Base-by-base conservation (phyloP, 352 stramenopile genomes). In the Pythium apleroticum region DNA sequence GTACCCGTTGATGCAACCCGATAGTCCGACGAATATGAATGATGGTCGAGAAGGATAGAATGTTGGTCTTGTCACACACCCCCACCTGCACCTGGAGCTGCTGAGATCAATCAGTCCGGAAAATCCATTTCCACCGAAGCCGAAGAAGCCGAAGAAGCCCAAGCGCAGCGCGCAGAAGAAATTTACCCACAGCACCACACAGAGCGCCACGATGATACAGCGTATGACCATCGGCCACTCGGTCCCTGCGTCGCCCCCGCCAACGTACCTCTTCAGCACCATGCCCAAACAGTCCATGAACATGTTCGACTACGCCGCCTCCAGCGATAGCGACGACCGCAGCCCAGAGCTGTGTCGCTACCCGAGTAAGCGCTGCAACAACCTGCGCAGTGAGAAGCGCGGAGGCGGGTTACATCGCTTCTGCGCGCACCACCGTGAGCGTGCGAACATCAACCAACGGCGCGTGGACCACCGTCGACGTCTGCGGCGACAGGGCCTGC, bases 401-500 rank as follows among this genome's bases (percentile, higher is more conserved):
- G 33, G 57, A 46, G 70, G 83, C 0, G 78, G 86, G 28, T 52
- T 89, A 31, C 83, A 92, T 66, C 87, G 82, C 35, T 77, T 92
- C 49, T 92, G 83, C 63, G 37, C 76, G 85, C 75, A 75, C 33
- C 83, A 92, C 57, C 77, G 83, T 22, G 75, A 76, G 52, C 81
- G 80, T 19, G 83, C 83, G 58, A 92, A 92, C 57, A 71, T 81
- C 50, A 85, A 87, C 55, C 83, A 92, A 66, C 70, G 84, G 25
- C 83, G 83, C 7, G 79, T 89, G 57, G 79, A 92, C 12, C 61
- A 76, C 37, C 43, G 43, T 9, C 43, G 43, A 25, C 43, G 43
- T 28, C 19, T 50, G 43, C 43, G 43, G 3, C 52, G 52, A 28
- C 52, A 27, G 4, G 52, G 52, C 2, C 11, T 39, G 11, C 28